Evolutionary conservation across 495 filamentous ascomycete genomes (phyloP).

Genomic region (Poronia punctata): DNA sequence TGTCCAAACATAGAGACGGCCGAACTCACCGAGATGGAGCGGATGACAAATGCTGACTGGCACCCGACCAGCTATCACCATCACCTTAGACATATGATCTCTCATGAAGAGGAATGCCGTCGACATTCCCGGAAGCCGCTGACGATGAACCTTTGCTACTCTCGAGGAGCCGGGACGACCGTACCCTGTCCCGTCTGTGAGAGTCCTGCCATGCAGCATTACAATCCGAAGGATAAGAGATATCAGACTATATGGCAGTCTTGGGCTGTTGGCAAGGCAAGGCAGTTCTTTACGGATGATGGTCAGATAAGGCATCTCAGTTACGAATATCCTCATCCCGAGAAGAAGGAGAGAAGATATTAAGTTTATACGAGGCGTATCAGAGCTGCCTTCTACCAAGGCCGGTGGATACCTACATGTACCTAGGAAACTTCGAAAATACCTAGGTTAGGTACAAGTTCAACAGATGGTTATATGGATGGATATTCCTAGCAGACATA

Average conservation of each 20-base stretch:
- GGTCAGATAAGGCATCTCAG: constrained; percentile 2
- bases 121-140: background rate
- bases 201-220: background rate
- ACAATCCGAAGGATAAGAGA: background rate
- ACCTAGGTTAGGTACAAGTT: too few relatives aligned
- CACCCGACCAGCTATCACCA: background rate
- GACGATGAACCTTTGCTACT: constrained; percentile 5
- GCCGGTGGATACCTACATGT: background rate
- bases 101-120: constrained; percentile 1
- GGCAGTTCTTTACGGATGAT: background rate
- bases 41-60: background rate
- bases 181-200: background rate
- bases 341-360: background rate
- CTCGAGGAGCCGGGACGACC: background rate
- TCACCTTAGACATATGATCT: background rate
- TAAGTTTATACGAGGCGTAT: too few relatives aligned
- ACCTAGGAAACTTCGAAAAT: background rate
- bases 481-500: too few relatives aligned
- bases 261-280: constrained; percentile 1
- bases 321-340: constrained; percentile 4
- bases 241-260: background rate
- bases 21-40: constrained; percentile 1
- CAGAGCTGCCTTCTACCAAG: background rate
- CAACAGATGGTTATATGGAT: too few relatives aligned
- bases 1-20: constrained; percentile 2